Percentiles rank a stretch among this genome's conserved stretches.
phyloP scores from a whole-genome alignment of 108 stramenopile species.

The Mayamaea pseudoterrestris region DNA sequence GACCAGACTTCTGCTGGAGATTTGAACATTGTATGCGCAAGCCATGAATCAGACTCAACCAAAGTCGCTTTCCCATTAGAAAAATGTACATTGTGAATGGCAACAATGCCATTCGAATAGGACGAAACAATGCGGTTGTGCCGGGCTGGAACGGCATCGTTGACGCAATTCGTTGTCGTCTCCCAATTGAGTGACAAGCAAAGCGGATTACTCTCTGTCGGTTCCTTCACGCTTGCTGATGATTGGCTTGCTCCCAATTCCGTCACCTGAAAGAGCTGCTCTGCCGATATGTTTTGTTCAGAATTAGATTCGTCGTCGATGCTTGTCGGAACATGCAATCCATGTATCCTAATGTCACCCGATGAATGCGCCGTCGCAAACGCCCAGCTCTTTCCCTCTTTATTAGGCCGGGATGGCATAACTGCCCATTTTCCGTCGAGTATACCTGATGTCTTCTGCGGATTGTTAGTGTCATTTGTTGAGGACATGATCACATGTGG shows the following conservation, averaged over 20 bases:
- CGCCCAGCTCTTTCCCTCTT: neutral
- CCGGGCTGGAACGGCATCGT: no score
- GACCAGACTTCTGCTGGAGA: constrained; percentile 78
- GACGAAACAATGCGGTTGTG: constrained; percentile 51
- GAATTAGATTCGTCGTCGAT: constrained; percentile 8
- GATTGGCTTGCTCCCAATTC: constrained; percentile 5
- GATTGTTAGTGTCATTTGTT: no score
- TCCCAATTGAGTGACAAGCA: constrained; percentile 12
- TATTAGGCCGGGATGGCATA: neutral
- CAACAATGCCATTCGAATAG: constrained; percentile 29
- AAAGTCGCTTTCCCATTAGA: neutral
- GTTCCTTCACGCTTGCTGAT: neutral
- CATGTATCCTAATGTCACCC: constrained; percentile 22
- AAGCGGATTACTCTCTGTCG: constrained; percentile 1
- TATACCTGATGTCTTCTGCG: constrained; percentile 23
- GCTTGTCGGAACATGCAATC: constrained; percentile 18
- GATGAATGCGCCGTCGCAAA: constrained; percentile 44
- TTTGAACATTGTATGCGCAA: constrained; percentile 56
- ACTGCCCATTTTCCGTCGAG: constrained; percentile 73
- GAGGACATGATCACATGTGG: constrained; percentile 19
- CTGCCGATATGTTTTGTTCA: no score
- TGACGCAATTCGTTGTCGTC: neutral
- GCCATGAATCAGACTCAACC: constrained; percentile 29
- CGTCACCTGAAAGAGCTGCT: neutral
- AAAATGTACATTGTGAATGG: constrained; percentile 3